phyloP scores from a whole-genome alignment of 23 red algal genomes.

The Cyanidioschyzon merolae region DNA sequence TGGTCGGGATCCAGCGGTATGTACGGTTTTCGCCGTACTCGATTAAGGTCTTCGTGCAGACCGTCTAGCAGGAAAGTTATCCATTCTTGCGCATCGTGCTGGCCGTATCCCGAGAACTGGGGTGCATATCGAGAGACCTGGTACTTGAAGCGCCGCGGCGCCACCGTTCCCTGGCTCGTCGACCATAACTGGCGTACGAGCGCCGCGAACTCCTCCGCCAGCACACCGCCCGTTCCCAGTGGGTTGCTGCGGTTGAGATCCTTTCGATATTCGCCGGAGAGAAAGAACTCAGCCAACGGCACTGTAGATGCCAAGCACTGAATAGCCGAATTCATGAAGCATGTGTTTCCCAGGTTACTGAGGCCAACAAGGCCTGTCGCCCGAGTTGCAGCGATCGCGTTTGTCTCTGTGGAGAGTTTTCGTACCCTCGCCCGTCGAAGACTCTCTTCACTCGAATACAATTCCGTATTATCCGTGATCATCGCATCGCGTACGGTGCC shows the following conservation, averaged over 20 bases:
- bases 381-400: background rate
- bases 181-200: slow-evolving; percentile 30
- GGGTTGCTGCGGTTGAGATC: slow-evolving; percentile 35
- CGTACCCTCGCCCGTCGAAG: background rate
- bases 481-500: slow-evolving; percentile 9
- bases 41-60: slow-evolving; percentile 39
- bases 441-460: background rate
- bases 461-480: slow-evolving; percentile 2
- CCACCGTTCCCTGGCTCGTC: slow-evolving; percentile 7
- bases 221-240: slow-evolving; percentile 24
- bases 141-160: slow-evolving; percentile 34
- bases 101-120: slow-evolving; percentile 32
- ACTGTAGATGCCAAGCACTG: slow-evolving; percentile 28
- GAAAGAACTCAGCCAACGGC: slow-evolving; percentile 26
- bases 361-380: slow-evolving; percentile 17
- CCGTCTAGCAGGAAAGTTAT: slow-evolving; percentile 39
- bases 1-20: slow-evolving; percentile 24
- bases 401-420: background rate
- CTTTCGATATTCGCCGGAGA: slow-evolving; percentile 7
- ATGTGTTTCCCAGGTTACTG: slow-evolving; percentile 29
- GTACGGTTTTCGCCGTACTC: slow-evolving; percentile 32
- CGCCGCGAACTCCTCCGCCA: slow-evolving; percentile 29
- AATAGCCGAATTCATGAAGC: slow-evolving; percentile 31
- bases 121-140: slow-evolving; percentile 27
- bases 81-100: slow-evolving; percentile 37